Evolutionary conservation across 495 filamentous ascomycete genomes (phyloP).

Genomic region (Aspergillus carlsbadensis): DNA sequence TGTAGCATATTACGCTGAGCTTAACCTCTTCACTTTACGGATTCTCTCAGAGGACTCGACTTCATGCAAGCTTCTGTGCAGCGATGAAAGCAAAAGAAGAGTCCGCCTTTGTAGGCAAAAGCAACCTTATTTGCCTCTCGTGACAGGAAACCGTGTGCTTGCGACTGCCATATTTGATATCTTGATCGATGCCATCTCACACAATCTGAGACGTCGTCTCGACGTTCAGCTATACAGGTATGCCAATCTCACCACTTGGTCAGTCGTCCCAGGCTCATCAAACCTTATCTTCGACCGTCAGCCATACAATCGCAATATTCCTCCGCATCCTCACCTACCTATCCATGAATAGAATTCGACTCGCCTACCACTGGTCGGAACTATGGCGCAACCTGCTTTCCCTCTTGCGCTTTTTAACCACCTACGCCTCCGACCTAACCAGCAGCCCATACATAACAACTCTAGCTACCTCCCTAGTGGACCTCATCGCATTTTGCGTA

Average conservation of each 20-base stretch:
- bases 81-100: conserved; percentile 69
- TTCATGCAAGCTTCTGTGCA: conserved; percentile 81
- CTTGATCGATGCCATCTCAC: conserved; percentile 85
- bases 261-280: not conserved
- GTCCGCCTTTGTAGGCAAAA: conserved; percentile 89
- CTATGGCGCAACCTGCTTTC: conserved; percentile 88
- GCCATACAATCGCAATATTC: conserved; percentile 67
- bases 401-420: conserved; percentile 86
- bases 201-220: conserved; percentile 83
- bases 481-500: conserved; percentile 84
- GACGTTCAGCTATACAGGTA: conserved; percentile 82
- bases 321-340: conserved; percentile 81
- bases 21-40: conserved; percentile 80
- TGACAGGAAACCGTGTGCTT: conserved; percentile 66
- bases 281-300: conserved; percentile 16
- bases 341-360: conserved; percentile 70
- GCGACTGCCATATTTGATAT: conserved; percentile 78
- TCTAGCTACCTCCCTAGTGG: conserved; percentile 58
- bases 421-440: conserved; percentile 74
- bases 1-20: conserved; percentile 74
- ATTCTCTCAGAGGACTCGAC: conserved; percentile 84
- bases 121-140: conserved; percentile 80
- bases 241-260: conserved; percentile 6
- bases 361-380: conserved; percentile 92
- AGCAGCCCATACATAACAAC: conserved; percentile 58